phyloP scores from a whole-genome alignment of 371 early-diverging fungal genomes.

The Circinella umbellata region DNA sequence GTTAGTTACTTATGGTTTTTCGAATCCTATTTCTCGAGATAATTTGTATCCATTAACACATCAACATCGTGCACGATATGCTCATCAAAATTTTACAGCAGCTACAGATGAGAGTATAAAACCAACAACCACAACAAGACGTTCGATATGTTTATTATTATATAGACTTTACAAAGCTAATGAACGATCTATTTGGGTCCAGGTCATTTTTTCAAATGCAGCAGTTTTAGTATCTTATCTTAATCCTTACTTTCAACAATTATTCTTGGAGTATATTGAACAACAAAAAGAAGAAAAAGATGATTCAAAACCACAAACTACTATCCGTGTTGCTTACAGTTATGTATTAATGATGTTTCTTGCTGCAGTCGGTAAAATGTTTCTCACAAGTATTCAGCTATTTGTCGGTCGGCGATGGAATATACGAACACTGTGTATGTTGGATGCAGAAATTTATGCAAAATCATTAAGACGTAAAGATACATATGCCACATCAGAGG shows the following conservation, averaged over 20 bases:
- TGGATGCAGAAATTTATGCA: conserved; percentile 57
- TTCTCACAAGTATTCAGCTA: conserved; percentile 47
- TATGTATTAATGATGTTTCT: conserved; percentile 53
- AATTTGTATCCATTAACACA: conserved; percentile 39
- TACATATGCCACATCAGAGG: conserved; percentile 40
- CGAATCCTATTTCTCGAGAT: conserved; percentile 23
- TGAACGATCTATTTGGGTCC: conserved; percentile 28
- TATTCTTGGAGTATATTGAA: conserved; percentile 47
- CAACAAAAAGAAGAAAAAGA: conserved; percentile 7
- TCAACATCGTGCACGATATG: conserved; percentile 33
- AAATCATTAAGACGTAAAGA: conserved; percentile 52
- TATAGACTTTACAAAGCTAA: conserved; percentile 34
- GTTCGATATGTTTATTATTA: conserved; percentile 12
- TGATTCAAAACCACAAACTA: conserved; percentile 29
- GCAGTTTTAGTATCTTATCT: conserved; percentile 36
- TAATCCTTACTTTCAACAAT: conserved; percentile 52
- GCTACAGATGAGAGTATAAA: background rate
- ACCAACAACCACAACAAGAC: too few species aligned
- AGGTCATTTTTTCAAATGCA: conserved; percentile 40
- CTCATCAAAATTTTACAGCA: conserved; percentile 30
- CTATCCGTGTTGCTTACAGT: conserved; percentile 44
- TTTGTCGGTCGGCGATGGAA: conserved; percentile 57
- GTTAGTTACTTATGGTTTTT: conserved; percentile 35
- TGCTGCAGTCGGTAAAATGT: conserved; percentile 38
- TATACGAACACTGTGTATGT: conserved; percentile 46